Conservation (phyloP, 1,284 basidiomycete genomes). For the Marasmius sp. region DNA sequence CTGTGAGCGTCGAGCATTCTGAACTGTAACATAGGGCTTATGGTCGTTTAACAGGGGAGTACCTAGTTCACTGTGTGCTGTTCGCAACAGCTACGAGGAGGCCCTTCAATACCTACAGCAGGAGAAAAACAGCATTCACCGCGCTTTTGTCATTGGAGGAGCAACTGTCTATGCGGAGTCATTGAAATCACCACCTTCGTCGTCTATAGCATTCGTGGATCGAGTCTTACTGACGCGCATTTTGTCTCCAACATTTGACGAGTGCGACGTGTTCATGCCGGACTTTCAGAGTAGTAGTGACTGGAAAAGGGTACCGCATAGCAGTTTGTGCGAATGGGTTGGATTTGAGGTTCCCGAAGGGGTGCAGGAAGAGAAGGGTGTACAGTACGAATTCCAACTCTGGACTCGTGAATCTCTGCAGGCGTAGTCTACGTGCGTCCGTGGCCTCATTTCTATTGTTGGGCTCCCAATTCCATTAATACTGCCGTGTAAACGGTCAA, state of each 20-base stretch:
- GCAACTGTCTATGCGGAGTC: conserved; percentile 80
- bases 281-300: conserved; percentile 51
- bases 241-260: conserved; percentile 66
- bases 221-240: conserved; percentile 89
- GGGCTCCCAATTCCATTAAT: background rate
- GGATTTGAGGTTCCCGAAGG: conserved; percentile 79
- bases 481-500: background rate
- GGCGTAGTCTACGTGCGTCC: background rate
- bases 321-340: conserved; percentile 71
- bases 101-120: conserved; percentile 20
- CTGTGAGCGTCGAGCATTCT: conserved; percentile 50
- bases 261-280: conserved; percentile 88
- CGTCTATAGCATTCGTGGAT: conserved; percentile 52
- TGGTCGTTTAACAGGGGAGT: background rate
- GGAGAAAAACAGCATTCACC: conserved; percentile 36
- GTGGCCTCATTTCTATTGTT: background rate
- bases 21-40: background rate
- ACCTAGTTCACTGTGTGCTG: conserved; percentile 14
- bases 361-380: conserved; percentile 76
- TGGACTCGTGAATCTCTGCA: conserved; percentile 56
- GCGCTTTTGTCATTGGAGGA: conserved; percentile 88
- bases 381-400: conserved; percentile 91
- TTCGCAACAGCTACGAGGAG: conserved; percentile 29
- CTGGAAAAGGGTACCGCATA: conserved; percentile 65
- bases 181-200: conserved; percentile 42